Evolutionary conservation across 192 early-diverging fungal species (phyloP).

Genomic region (Coemansia sp.): DNA sequence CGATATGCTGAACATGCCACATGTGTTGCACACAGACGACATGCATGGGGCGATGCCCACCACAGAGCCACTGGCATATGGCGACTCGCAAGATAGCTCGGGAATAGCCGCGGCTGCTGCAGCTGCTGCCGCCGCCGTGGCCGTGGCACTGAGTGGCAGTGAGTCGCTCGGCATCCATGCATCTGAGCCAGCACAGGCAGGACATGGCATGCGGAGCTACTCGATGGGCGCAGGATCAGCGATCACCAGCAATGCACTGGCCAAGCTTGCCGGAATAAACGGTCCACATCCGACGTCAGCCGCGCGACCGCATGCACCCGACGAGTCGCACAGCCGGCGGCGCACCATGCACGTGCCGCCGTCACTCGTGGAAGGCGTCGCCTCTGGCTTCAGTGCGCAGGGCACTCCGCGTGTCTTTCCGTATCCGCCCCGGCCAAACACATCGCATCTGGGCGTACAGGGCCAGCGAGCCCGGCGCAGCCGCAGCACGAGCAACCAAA

Average conservation of each 20-base stretch:
- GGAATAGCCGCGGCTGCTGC: constrained; percentile 19
- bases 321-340: constrained; percentile 11
- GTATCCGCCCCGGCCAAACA: not conserved
- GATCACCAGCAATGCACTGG: constrained; percentile 1
- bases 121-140: constrained; percentile 37
- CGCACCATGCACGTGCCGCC: constrained; percentile 54
- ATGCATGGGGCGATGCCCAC: constrained; percentile 3
- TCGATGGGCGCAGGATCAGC: constrained; percentile 15
- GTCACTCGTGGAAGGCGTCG: constrained; percentile 45
- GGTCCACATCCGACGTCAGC: not conserved
- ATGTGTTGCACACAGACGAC: constrained; percentile 6
- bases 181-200: not conserved
- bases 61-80: constrained; percentile 15
- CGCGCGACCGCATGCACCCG: not conserved
- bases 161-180: constrained; percentile 15
- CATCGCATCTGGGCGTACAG: not conserved
- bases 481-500: constrained; percentile 33
- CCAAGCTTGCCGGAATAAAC: not conserved
- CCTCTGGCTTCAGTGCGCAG: constrained; percentile 1
- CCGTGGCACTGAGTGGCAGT: constrained; percentile 22
- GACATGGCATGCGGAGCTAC: constrained; percentile 17
- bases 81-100: constrained; percentile 3
- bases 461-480: constrained; percentile 18
- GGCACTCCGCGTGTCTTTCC: not conserved
- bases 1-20: constrained; percentile 29